Percentiles rank a stretch among this genome's conserved stretches.
phyloP scores from a whole-genome alignment of 2,329 filamentous ascomycete species.

The Ophiostoma piceae region DNA sequence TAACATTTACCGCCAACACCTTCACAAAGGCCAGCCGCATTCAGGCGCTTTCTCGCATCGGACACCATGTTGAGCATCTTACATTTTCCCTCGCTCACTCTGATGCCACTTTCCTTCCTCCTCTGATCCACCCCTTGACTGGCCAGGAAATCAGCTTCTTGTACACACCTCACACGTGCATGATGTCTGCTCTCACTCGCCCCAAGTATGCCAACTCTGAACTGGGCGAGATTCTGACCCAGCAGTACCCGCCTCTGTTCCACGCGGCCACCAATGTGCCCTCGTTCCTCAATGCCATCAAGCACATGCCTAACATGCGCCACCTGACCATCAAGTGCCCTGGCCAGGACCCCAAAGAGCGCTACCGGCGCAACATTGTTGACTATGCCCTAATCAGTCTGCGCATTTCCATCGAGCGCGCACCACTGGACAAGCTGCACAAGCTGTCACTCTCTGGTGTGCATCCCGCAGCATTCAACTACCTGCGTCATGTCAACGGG shows the following conservation, averaged over 20 bases:
- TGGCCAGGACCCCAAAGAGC: constrained; percentile 61
- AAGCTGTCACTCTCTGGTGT: constrained; percentile 68
- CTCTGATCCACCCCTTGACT: constrained; percentile 71
- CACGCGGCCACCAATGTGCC: constrained; percentile 84
- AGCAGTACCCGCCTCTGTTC: constrained; percentile 84
- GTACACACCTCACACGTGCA: constrained; percentile 70
- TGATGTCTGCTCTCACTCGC: constrained; percentile 54
- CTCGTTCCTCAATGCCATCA: constrained; percentile 72
- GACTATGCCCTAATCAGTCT: constrained; percentile 87
- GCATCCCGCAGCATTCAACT: constrained; percentile 69
- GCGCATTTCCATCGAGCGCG: constrained; percentile 74
- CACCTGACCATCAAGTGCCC: constrained; percentile 74
- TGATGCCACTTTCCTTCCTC: constrained; percentile 73
- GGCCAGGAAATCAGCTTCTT: constrained; percentile 75
- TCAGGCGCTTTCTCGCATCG: constrained; percentile 70
- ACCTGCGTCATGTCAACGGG: constrained; percentile 68
- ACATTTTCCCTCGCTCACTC: constrained; percentile 74
- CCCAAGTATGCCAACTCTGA: constrained; percentile 77
- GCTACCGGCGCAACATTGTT: constrained; percentile 70
- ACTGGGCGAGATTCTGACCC: constrained; percentile 73
- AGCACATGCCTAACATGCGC: constrained; percentile 61
- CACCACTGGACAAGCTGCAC: constrained; percentile 58
- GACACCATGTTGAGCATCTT: constrained; percentile 70
- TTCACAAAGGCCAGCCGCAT: constrained; percentile 71
- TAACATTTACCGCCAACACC: constrained; percentile 67